A percentile compares a stretch with the other conserved stretches of the same genome.
Conservation (phyloP, 306 rosid species). For the Cucumis hystrix region DNA sequence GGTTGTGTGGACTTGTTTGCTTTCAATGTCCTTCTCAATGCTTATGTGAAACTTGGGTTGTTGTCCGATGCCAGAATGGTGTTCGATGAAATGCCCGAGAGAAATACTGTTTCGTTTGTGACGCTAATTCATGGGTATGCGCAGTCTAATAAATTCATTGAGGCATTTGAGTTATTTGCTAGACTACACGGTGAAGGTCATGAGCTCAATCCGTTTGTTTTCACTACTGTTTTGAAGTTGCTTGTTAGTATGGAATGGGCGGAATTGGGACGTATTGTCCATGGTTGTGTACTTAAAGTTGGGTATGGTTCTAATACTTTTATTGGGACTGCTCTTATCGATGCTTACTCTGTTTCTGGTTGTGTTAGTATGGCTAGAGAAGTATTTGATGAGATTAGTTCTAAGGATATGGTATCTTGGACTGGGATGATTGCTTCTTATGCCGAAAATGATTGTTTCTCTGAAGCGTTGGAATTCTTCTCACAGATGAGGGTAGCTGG, state of each 20-base stretch:
- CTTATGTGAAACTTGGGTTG: constrained; percentile 18
- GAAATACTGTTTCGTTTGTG: constrained; percentile 35
- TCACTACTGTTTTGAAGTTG: constrained; percentile 24
- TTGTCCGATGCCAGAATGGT: constrained; percentile 12
- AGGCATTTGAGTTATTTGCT: constrained; percentile 20
- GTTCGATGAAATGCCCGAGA: constrained; percentile 31
- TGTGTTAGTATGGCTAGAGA: constrained; percentile 17
- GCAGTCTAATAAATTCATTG: constrained; percentile 10
- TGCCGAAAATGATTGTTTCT: constrained; percentile 27
- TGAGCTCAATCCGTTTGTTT: constrained; percentile 33
- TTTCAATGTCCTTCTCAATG: constrained; percentile 23
- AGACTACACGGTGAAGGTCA: constrained; percentile 35
- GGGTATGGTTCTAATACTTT: constrained; percentile 25
- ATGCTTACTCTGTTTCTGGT: constrained; percentile 37
- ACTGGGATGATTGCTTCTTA: constrained; percentile 35
- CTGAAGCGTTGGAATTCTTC: constrained; percentile 26
- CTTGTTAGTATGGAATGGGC: constrained; percentile 30
- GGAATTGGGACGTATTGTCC: constrained; percentile 23
- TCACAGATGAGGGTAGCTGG: constrained; percentile 24
- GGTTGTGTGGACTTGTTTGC: constrained; percentile 33
- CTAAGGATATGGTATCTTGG: constrained; percentile 46
- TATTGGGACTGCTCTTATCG: constrained; percentile 38
- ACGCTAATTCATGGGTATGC: constrained; percentile 28
- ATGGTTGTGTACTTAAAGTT: constrained; percentile 28
- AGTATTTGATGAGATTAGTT: constrained; percentile 22